A percentile compares a stretch with the other conserved stretches of the same genome.
Evolutionary conservation across 208 protist genomes (phyloP).

Genomic region (Trypanosoma scelopori): DNA sequence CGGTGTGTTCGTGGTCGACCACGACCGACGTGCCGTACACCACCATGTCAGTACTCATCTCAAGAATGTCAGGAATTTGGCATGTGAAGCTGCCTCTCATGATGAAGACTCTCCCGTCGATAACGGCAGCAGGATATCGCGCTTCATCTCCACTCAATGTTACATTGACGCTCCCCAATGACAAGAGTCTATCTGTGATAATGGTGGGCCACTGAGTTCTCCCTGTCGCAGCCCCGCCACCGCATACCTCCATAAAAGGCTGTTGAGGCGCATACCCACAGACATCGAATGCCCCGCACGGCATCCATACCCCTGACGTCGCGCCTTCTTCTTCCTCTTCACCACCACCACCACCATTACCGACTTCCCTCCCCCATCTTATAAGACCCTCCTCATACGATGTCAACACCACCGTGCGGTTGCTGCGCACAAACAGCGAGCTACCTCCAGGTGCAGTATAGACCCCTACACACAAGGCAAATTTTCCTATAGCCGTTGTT

Average conservation of each 20-base stretch:
- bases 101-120: constrained; percentile 5
- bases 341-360: too few species aligned
- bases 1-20: constrained; percentile 35
- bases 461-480: constrained; percentile 19
- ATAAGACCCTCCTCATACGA: constrained; percentile 5
- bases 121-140: constrained; percentile 3
- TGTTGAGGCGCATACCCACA: constrained; percentile 9
- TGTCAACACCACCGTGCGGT: constrained; percentile 3
- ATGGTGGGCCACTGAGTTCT: constrained; percentile 13
- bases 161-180: constrained; percentile 9
- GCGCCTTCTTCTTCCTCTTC: too few species aligned
- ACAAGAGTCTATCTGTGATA: constrained; percentile 7
- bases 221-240: not conserved
- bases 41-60: constrained; percentile 3
- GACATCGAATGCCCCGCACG: constrained; percentile 12
- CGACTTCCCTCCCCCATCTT: constrained; percentile 12
- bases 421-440: constrained; percentile 14
- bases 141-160: not conserved
- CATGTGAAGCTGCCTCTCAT: not conserved
- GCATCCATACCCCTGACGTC: constrained; percentile 6
- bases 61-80: not conserved
- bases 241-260: constrained; percentile 14
- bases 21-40: constrained; percentile 28
- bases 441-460: constrained; percentile 5
- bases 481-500: not conserved